These are phyloP conservation scores for Phytophthora palmivora DNA, from an alignment of 352 stramenopile species.

Conservation along the genomic window DNA sequence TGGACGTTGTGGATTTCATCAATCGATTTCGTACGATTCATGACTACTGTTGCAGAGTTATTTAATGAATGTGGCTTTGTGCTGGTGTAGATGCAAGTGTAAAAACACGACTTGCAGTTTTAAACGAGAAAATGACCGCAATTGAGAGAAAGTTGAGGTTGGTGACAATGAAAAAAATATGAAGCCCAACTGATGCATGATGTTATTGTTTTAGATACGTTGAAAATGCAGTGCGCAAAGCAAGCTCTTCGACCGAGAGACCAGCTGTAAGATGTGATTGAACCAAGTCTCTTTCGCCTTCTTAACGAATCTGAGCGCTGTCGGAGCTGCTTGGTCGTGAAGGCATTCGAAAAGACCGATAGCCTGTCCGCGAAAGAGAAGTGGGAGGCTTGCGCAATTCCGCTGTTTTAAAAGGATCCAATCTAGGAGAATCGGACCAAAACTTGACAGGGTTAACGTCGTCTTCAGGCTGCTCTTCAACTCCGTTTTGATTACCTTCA, in stretches of 20 bases:
- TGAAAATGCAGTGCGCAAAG: constrained; percentile 42
- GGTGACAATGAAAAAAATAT: background rate
- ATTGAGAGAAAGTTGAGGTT: constrained; percentile 58
- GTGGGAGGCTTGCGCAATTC: constrained; percentile 62
- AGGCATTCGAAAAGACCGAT: constrained; percentile 62
- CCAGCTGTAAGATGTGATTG: constrained; percentile 1
- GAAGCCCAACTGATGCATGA: background rate
- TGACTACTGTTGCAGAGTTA: background rate
- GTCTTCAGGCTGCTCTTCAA: constrained; percentile 31
- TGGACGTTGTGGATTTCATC: constrained; percentile 68
- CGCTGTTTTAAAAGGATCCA: constrained; percentile 52
- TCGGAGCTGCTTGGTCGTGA: constrained; percentile 30
- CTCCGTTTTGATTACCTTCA: constrained; percentile 15
- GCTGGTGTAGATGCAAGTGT: constrained; percentile 48
- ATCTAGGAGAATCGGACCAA: constrained; percentile 50
- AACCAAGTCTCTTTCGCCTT: background rate
- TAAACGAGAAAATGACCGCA: constrained; percentile 52
- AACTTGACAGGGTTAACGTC: constrained; percentile 21
- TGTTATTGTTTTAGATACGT: constrained; percentile 38
- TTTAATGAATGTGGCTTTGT: no score
- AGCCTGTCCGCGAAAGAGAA: constrained; percentile 51
- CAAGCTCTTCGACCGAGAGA: background rate
- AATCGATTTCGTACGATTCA: constrained; percentile 61
- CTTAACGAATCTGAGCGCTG: constrained; percentile 5
- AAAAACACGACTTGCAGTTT: constrained; percentile 44